A percentile compares a stretch with the other conserved stretches of the same genome.
These are phyloP conservation scores for Penicillium hordei DNA, from an alignment of 2,329 filamentous ascomycete species.

Conservation along the genomic window DNA sequence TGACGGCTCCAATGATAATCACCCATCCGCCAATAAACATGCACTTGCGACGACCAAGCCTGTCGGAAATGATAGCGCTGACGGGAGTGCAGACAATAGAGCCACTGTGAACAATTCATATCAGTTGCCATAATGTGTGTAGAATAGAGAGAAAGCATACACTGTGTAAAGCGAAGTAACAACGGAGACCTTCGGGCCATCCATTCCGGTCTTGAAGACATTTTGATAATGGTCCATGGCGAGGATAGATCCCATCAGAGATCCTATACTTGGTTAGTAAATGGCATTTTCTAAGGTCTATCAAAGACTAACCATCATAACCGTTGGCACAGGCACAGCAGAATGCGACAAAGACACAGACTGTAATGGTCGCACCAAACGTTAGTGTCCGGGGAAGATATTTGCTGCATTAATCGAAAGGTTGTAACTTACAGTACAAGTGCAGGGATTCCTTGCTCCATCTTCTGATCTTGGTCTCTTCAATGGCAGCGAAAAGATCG, in stretches of 20 bases:
- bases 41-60: constrained; percentile 45
- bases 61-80: constrained; percentile 49
- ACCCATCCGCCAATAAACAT: constrained; percentile 50
- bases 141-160: constrained; percentile 32
- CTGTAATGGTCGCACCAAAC: constrained; percentile 22
- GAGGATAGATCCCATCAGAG: constrained; percentile 33
- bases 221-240: constrained; percentile 38
- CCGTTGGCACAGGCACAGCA: constrained; percentile 37
- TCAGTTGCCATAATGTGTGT: not conserved
- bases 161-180: constrained; percentile 50
- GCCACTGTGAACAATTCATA: constrained; percentile 35
- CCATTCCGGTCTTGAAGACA: constrained; percentile 43
- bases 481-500: constrained; percentile 50
- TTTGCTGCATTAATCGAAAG: constrained; percentile 11
- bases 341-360: constrained; percentile 46
- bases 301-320: constrained; percentile 26
- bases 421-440: constrained; percentile 30
- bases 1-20: constrained; percentile 49
- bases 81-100: constrained; percentile 38
- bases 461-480: constrained; percentile 46
- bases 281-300: not conserved
- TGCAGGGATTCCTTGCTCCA: constrained; percentile 34
- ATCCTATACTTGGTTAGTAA: constrained; percentile 18
- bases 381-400: constrained; percentile 3
- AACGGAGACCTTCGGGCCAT: constrained; percentile 43